Base-by-base conservation (phyloP, 202 grass and related monocot species). In the Brachypodium distachyon region DNA sequence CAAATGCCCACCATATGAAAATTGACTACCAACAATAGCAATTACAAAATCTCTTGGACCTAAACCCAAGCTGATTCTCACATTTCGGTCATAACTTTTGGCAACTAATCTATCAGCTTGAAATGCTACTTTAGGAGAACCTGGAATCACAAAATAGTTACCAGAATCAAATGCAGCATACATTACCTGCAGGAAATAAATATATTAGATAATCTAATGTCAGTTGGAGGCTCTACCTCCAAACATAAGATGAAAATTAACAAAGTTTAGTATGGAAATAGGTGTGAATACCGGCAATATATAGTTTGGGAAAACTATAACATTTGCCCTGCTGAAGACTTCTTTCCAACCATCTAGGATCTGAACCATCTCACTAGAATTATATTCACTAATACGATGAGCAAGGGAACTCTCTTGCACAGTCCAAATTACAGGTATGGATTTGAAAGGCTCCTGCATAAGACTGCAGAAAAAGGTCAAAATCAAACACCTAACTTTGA, bases 371-470 rank as follows among this genome's bases (percentile, higher is more conserved):
- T 83, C 87, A 76, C 85, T 92, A n/a, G 81, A 81, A 68, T 87
- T 80, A 77, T 96, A 99, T 80, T 77, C 70, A 82, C 33, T 70
- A 62, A 87, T 29, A 55, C 78, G 75, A 85, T 85, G 61, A 38
- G 90, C 92, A 12, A 96, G 87, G 26, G 92, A 90, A 75, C 37
- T 87, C 78, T 96, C 92, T 46, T 91, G 83, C 59, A 96, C 87
- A 26, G 87, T 99, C 96, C 96, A 99, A 82, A 99, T 90, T 61
- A 99, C 77, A 81, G 96, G 96, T 74, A 99, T 59, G 72, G 89
- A 93, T 93, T 91, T 93, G 85, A 99, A 99, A 83, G 96, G 96
- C 73, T 99, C 92, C 62, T 96, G 96, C 81, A 86, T 70, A 83
- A 99, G 85, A 87, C 96, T 99, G 92, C 79, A 84, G 57, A 39